A percentile compares a stretch with the other conserved stretches of the same genome.
Conservation (phyloP, 225 moss, liverwort and hornwort species). For the Marchantia polymorpha region DNA sequence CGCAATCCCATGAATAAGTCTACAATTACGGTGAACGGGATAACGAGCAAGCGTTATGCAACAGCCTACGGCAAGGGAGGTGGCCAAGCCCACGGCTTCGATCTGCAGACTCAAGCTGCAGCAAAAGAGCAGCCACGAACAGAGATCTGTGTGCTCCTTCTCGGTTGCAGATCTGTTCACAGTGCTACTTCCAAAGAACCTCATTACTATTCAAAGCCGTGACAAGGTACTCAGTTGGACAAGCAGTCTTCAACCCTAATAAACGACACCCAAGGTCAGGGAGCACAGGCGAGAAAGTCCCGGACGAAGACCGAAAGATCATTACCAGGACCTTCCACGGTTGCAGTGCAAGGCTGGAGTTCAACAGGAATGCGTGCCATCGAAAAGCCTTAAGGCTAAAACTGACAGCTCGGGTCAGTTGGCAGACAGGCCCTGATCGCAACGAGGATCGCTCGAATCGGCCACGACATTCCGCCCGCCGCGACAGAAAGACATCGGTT, state of each 20-base stretch:
- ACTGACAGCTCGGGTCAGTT: neutral
- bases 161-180: neutral
- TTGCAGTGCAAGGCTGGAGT: neutral
- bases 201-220: too few species aligned
- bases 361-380: neutral
- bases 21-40: neutral
- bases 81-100: neutral
- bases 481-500: neutral
- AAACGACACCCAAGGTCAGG: too few species aligned
- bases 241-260: conserved; percentile 4
- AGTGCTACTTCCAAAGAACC: neutral
- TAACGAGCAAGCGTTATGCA: neutral
- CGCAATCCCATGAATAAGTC: neutral
- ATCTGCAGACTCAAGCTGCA: neutral
- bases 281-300: neutral
- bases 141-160: neutral
- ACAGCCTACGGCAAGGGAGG: neutral
- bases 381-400: neutral
- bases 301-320: neutral
- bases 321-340: neutral
- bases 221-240: neutral
- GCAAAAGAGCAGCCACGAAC: neutral
- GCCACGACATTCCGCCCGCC: neutral
- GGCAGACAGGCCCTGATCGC: neutral
- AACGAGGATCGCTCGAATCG: neutral